Conservation (phyloP, 2,329 filamentous ascomycete species). For the Aspergillus sp. region DNA sequence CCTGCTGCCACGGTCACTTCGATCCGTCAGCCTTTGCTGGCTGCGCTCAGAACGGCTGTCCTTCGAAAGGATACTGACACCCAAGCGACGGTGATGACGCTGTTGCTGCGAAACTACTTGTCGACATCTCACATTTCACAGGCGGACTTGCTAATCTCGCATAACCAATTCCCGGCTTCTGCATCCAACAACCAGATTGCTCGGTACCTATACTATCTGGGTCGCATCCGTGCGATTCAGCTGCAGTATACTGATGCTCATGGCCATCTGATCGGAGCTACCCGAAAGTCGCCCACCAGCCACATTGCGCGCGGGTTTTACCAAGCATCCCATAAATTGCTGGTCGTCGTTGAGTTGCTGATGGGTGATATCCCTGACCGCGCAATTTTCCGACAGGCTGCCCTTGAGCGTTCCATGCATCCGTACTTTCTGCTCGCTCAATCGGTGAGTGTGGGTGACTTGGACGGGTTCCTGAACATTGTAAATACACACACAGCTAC, state of each 20-base stretch:
- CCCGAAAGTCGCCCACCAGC: constrained; percentile 87
- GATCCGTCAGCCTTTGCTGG: constrained; percentile 76
- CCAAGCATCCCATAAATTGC: constrained; percentile 90
- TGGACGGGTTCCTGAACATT: constrained; percentile 83
- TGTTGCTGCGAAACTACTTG: constrained; percentile 92
- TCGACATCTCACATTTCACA: constrained; percentile 94
- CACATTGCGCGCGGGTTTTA: constrained; percentile 87
- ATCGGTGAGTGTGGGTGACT: constrained; percentile 89
- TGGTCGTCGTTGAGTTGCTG: constrained; percentile 88
- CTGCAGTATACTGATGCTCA: constrained; percentile 95
- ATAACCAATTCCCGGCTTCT: constrained; percentile 88
- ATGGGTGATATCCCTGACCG: constrained; percentile 99
- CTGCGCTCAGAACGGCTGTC: constrained; percentile 87
- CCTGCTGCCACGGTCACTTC: constrained; percentile 78
- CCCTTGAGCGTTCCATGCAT: constrained; percentile 76
- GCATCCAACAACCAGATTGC: constrained; percentile 98
- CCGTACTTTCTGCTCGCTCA: constrained; percentile 93
- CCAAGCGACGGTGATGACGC: constrained; percentile 91
- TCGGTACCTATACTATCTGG: constrained; percentile 93
- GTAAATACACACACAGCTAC: constrained; percentile 72
- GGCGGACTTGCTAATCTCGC: constrained; percentile 88
- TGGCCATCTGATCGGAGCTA: constrained; percentile 84
- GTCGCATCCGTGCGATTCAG: constrained; percentile 92
- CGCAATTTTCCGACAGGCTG: constrained; percentile 81
- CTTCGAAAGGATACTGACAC: constrained; percentile 94